Percentiles rank a stretch among this genome's conserved stretches.
Evolutionary conservation across 192 early-diverging fungal species (phyloP).

Genomic region (Coemansia sp.): DNA sequence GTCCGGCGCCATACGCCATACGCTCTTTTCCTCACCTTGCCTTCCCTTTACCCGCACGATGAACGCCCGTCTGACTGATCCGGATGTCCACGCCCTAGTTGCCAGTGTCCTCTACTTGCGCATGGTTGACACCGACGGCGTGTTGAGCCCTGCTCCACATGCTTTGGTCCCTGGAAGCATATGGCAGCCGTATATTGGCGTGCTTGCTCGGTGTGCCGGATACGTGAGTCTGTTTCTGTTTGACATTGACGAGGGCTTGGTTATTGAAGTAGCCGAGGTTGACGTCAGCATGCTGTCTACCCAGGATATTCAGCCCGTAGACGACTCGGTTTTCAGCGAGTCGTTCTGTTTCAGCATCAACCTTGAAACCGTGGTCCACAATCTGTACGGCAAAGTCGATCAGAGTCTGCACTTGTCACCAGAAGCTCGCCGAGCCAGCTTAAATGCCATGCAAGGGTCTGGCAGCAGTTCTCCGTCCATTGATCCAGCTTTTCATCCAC

Average conservation of each 20-base stretch:
- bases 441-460: background rate
- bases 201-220: conserved; percentile 30
- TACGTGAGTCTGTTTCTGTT: conserved; percentile 38
- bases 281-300: conserved; percentile 17
- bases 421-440: background rate
- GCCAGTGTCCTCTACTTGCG: conserved; percentile 40
- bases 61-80: background rate
- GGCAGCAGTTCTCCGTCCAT: too few relatives aligned
- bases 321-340: conserved; percentile 46
- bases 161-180: conserved; percentile 18
- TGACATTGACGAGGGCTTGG: conserved; percentile 28
- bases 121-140: conserved; percentile 16
- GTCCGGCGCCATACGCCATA: too few relatives aligned
- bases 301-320: conserved; percentile 33
- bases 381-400: background rate
- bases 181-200: conserved; percentile 42
- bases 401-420: background rate
- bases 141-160: conserved; percentile 28
- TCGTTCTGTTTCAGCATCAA: conserved; percentile 34
- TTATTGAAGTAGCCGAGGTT: conserved; percentile 37
- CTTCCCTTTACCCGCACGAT: background rate
- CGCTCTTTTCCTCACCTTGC: background rate
- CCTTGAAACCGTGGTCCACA: background rate
- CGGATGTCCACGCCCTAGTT: conserved; percentile 21
- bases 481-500: background rate